Evolutionary conservation across 1,284 basidiomycete genomes (phyloP), one percentile per base, ranked within the genome.

Genomic region (Vanrija pseudolonga): DNA sequence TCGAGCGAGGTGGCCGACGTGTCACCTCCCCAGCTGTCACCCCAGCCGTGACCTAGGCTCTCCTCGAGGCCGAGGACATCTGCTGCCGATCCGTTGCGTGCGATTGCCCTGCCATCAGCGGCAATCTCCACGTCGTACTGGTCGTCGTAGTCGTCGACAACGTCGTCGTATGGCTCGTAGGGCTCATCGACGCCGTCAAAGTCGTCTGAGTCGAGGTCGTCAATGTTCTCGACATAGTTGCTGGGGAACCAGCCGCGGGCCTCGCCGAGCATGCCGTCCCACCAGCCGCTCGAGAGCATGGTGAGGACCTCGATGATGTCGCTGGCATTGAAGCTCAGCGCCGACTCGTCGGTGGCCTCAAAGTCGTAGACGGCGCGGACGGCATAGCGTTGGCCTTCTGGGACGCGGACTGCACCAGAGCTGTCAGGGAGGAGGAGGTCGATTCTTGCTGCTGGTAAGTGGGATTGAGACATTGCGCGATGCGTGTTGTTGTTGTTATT

Each of bases 161-260:
- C 49, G 36, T 51, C 37, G 37, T 51, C 50, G 6, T 28, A 17
- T 32, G 32, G 32, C 12, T 32, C 32, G 12, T 32, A 32, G 1
- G 32, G 32, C 32, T 32, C 32, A 12, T 32, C 32, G 4, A 9
- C 24, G 32, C 32, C 32, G 19, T 42, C 32, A n/a, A 45, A 42
- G 28, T 91, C 89, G 62, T 88, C 84, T 6, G 85, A 85, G 69
- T 93, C 90, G 61, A 88, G 84, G 61, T 90, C 87, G 24, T 86
- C 81, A 57, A 96, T 85, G 57, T 85, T 74, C 45, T 82, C 79
- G 44, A 97, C 92, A 77, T 95, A 97, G 79, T 98, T 98, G 62
- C 89, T 92, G 14, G 95, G 95, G 76, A 98, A 97, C 95, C 95
- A 98, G 44, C 95, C 95, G 49, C 95, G 84, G 72, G 89, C 85